Conservation (phyloP, 2,329 filamentous ascomycete species). For the Clonostachys sp. region DNA sequence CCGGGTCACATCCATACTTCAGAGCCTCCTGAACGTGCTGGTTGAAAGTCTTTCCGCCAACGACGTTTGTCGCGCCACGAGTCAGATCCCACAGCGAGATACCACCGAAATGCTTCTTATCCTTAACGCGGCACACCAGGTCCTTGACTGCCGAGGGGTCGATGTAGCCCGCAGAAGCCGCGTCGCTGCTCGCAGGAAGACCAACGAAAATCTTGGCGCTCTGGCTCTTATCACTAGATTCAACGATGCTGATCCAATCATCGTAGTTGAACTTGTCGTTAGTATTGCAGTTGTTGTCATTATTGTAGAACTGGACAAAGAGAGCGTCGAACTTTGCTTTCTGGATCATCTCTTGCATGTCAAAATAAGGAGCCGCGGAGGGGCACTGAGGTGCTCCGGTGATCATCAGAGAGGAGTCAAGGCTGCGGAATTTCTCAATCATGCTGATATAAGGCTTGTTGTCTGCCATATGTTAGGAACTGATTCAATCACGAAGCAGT, state of each 20-base stretch:
- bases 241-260: conserved; percentile 29
- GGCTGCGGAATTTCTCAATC: conserved; percentile 25
- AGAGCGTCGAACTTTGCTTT: conserved; percentile 33
- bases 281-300: conserved; percentile 37
- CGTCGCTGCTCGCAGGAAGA: conserved; percentile 23
- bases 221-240: conserved; percentile 24
- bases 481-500: too few species aligned
- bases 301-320: conserved; percentile 30
- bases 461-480: conserved; percentile 8
- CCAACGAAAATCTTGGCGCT: conserved; percentile 40
- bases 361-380: conserved; percentile 14
- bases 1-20: conserved; percentile 24
- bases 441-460: conserved; percentile 30
- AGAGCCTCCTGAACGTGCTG: conserved; percentile 28
- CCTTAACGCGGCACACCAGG: conserved; percentile 31
- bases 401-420: conserved; percentile 24
- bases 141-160: conserved; percentile 20
- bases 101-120: conserved; percentile 33
- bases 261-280: conserved; percentile 35
- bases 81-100: conserved; percentile 40
- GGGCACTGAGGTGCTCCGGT: conserved; percentile 41
- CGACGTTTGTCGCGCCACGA: conserved; percentile 20
- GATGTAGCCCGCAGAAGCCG: conserved; percentile 26
- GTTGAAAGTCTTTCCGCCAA: conserved; percentile 27
- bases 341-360: conserved; percentile 30